These are phyloP conservation scores for Carpinus viminea DNA, from an alignment of 306 rosid genomes.

Conservation along the genomic window DNA sequence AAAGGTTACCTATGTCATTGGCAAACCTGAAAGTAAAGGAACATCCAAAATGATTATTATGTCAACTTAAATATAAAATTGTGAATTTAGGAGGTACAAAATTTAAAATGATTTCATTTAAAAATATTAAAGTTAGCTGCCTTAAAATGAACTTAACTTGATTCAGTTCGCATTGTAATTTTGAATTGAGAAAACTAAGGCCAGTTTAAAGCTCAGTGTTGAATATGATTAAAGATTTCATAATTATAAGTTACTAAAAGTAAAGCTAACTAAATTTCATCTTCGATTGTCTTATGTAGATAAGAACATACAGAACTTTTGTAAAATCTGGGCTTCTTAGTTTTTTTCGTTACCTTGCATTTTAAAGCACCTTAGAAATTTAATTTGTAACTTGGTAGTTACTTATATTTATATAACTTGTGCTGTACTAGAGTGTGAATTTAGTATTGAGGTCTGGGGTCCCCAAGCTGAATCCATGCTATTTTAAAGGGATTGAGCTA, in stretches of 20 bases:
- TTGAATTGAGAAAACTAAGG: too few species aligned
- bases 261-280: not conserved
- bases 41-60: not conserved
- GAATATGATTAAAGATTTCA: too few species aligned
- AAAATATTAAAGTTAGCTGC: too few species aligned
- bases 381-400: too few species aligned
- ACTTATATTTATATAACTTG: too few species aligned
- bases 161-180: not conserved
- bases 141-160: not conserved
- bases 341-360: not conserved
- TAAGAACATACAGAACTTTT: not conserved
- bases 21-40: not conserved
- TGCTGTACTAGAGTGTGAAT: too few species aligned
- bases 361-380: not conserved
- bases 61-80: not conserved
- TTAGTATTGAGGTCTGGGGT: too few species aligned
- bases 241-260: not conserved
- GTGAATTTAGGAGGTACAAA: not conserved
- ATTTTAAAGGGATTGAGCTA: too few species aligned
- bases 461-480: too few species aligned
- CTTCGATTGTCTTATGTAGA: too few species aligned
- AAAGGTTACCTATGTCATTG: not conserved
- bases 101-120: not conserved
- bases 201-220: too few species aligned
- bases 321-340: not conserved